Evolutionary conservation across 1,284 basidiomycete genomes (phyloP).

Genomic region (Heterobasidion irregulare): DNA sequence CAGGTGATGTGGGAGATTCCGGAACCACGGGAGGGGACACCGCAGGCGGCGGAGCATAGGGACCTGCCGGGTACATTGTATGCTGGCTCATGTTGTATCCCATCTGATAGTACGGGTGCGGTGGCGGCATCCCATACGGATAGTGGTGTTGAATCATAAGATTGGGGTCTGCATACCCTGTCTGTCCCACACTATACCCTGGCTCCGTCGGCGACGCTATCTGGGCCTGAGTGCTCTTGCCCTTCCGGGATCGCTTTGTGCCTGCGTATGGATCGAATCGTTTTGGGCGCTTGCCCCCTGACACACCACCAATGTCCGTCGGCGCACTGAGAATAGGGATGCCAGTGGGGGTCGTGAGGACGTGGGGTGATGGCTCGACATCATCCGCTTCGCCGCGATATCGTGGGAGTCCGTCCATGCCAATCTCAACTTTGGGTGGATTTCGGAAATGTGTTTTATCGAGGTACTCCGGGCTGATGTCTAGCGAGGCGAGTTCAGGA

Average conservation of each 20-base stretch:
- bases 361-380: slow-evolving; percentile 37
- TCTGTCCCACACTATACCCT: slow-evolving; percentile 3
- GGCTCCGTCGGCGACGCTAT: slow-evolving; percentile 11
- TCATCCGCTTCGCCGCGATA: slow-evolving; percentile 80
- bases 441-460: slow-evolving; percentile 88
- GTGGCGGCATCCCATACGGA: slow-evolving; percentile 11
- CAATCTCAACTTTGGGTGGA: slow-evolving; percentile 82
- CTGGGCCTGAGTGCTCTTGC: slow-evolving; percentile 13
- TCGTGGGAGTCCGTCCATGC: slow-evolving; percentile 71
- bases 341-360: slow-evolving; percentile 34
- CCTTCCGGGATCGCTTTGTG: slow-evolving; percentile 22
- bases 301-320: slow-evolving; percentile 22
- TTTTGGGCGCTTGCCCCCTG: slow-evolving; percentile 33
- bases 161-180: slow-evolving; percentile 8
- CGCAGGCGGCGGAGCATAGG: slow-evolving; percentile 6
- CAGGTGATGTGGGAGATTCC: neutral
- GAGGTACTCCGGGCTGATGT: slow-evolving; percentile 85
- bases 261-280: slow-evolving; percentile 44
- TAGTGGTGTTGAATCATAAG: slow-evolving; percentile 11
- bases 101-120: slow-evolving; percentile 9
- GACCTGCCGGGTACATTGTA: slow-evolving; percentile 5
- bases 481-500: slow-evolving; percentile 79
- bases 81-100: slow-evolving; percentile 9
- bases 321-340: slow-evolving; percentile 44
- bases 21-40: neutral